Conservation (phyloP, 2,329 filamentous ascomycete genomes). For the Lachnellula occidentalis region DNA sequence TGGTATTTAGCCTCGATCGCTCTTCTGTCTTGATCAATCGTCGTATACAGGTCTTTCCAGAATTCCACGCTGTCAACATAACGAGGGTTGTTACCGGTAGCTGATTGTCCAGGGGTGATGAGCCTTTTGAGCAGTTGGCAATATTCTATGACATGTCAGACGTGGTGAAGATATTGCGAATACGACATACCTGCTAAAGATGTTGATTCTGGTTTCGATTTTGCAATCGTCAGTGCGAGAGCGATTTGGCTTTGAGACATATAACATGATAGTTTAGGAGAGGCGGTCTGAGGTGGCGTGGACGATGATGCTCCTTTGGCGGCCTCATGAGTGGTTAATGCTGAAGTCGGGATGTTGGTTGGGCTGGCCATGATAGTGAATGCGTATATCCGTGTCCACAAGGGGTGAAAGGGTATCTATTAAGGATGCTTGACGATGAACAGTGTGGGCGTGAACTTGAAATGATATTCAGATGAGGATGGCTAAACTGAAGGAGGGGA, state of each 20-base stretch:
- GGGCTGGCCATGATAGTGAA: no score
- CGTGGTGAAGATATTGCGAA: background rate
- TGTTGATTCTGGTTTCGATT: slow-evolving; percentile 17
- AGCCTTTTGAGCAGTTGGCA: slow-evolving; percentile 17
- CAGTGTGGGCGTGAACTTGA: no score
- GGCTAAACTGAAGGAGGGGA: no score
- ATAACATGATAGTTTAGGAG: slow-evolving; percentile 4
- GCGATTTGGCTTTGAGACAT: slow-evolving; percentile 22
- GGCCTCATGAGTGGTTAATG: background rate
- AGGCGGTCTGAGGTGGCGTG: background rate
- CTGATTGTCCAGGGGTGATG: slow-evolving; percentile 8
- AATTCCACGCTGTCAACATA: slow-evolving; percentile 25
- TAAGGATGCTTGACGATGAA: no score
- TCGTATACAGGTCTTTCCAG: slow-evolving; percentile 26
- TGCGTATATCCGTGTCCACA: no score
- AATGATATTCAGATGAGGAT: no score
- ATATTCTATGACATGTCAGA: slow-evolving; percentile 21
- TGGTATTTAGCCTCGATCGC: slow-evolving; percentile 20
- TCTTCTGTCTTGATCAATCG: slow-evolving; percentile 19
- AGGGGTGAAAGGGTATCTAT: no score
- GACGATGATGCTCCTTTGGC: background rate
- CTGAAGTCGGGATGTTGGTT: background rate
- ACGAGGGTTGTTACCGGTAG: slow-evolving; percentile 8
- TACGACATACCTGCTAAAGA: slow-evolving; percentile 17
- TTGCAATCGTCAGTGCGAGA: slow-evolving; percentile 22